Evolutionary conservation across 495 filamentous ascomycete species (phyloP).

Genomic region (Jackrogersella multiformis): DNA sequence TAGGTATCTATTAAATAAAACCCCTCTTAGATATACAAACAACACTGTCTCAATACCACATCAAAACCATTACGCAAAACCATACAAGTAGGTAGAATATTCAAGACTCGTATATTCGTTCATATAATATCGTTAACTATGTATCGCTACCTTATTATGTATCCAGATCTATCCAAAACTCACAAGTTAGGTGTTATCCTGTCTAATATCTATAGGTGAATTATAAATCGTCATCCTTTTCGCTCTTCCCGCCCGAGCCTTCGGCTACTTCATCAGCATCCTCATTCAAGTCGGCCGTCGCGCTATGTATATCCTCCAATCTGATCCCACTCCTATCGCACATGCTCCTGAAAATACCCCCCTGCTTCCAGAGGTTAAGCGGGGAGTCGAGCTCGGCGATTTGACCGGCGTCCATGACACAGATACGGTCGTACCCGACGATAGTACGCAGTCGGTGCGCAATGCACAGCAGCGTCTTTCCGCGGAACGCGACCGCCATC

Average conservation of each 20-base stretch:
- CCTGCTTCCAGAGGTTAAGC: slow-evolving; percentile 68
- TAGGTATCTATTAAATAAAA: slow-evolving; percentile 2
- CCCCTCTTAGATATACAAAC: too few relatives aligned
- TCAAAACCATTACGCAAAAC: too few relatives aligned
- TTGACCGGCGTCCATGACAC: slow-evolving; percentile 88
- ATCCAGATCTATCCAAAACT: background rate
- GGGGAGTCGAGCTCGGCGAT: slow-evolving; percentile 91
- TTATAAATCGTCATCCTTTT: slow-evolving; percentile 24
- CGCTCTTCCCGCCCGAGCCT: slow-evolving; percentile 4
- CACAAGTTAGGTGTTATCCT: background rate
- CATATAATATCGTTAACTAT: too few relatives aligned
- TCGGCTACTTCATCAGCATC: background rate
- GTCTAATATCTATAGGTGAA: background rate
- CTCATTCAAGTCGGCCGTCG: slow-evolving; percentile 30
- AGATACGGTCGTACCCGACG: slow-evolving; percentile 93
- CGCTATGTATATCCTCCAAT: slow-evolving; percentile 70
- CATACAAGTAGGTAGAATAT: too few relatives aligned
- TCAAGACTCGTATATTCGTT: background rate
- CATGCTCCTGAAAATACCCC: slow-evolving; percentile 88
- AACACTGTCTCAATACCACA: too few relatives aligned
- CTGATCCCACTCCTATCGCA: slow-evolving; percentile 89
- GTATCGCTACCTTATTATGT: too few relatives aligned
- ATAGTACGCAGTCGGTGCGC: slow-evolving; percentile 94
- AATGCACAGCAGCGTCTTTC: slow-evolving; percentile 92
- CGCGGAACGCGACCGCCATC: slow-evolving; percentile 85